Base-by-base conservation (phyloP, 441 rosid species). In the Populus hybrid region DNA sequence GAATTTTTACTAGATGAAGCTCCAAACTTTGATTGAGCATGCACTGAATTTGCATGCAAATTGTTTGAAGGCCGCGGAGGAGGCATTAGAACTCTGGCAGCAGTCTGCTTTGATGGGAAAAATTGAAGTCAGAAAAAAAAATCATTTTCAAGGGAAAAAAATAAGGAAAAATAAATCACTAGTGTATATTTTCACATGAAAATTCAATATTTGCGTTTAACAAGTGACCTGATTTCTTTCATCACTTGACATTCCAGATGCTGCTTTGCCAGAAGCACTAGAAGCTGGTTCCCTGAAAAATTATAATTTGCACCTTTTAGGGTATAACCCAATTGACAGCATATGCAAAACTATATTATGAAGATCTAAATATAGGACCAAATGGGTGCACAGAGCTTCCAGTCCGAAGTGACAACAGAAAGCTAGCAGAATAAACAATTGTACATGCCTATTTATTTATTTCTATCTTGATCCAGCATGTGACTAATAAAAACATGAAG, bases 201-300 rank as follows among this genome's bases (percentile, higher is more conserved):
- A 23, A 42, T 40, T 19, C 72, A 77, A 79, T 57, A 74, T 71
- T 36, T n/a, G 68, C 68, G 40, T 30, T 40, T 26, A 38, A 83
- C 9, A 70, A 53, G 68, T 64, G 79, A 94, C 98, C 98, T 91
- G 97, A 81, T 92, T 92, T 80, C 90, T 90, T 86, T 91, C 98
- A 80, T 94, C 97, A 59, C 95, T 91, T 59, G 98, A 94, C 97
- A 94, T 83, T 75, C 97, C 93, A 78, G 97, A 94, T 70, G 95
- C 86, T 76, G 95, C 95, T 86, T 85, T 88, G 24, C 98, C 96
- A 72, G 98, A 94, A 72, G 97, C 87, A 83, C 98, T 94, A 35
- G 98, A 94, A 79, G 94, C 95, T 76, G 89, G 98, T 76, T 94
- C 98, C 88, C 98, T 94, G 88, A 73, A 35, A 66, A 64, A 35